These are phyloP conservation scores for Boletus coccyginus DNA, from an alignment of 768 basidiomycete genomes.

Conservation along the genomic window DNA sequence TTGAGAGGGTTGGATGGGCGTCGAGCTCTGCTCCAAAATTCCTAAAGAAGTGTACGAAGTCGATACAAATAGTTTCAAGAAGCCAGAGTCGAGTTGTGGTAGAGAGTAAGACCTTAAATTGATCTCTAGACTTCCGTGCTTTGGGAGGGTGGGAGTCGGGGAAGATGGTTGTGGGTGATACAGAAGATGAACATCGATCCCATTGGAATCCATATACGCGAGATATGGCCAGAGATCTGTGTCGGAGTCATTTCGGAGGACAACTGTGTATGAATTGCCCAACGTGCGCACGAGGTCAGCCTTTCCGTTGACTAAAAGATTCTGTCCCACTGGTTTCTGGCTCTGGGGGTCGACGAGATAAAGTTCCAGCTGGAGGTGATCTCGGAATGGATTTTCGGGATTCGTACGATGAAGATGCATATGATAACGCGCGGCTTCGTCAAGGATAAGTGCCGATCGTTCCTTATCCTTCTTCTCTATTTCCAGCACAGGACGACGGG, in stretches of 20 bases:
- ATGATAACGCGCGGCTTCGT: constrained; percentile 58
- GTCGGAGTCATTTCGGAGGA: constrained; percentile 49
- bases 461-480: constrained; percentile 36
- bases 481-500: constrained; percentile 36
- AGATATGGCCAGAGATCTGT: constrained; percentile 62
- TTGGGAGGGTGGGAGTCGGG: constrained; percentile 43
- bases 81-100: constrained; percentile 43
- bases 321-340: constrained; percentile 42
- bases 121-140: constrained; percentile 38
- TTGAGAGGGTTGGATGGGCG: constrained; percentile 16
- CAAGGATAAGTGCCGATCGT: constrained; percentile 41
- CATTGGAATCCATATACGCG: constrained; percentile 57
- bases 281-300: constrained; percentile 46
- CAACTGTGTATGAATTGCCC: constrained; percentile 44
- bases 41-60: constrained; percentile 48
- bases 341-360: constrained; percentile 45
- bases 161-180: constrained; percentile 46
- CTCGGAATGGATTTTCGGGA: constrained; percentile 42
- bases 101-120: constrained; percentile 42
- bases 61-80: constrained; percentile 58
- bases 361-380: constrained; percentile 52
- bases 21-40: constrained; percentile 45
- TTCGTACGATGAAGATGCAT: constrained; percentile 56
- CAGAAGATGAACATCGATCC: constrained; percentile 52
- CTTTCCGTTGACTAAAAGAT: constrained; percentile 46